These are phyloP conservation scores for Phallus indusiatus DNA, from an alignment of 768 basidiomycete species.

Conservation along the genomic window DNA sequence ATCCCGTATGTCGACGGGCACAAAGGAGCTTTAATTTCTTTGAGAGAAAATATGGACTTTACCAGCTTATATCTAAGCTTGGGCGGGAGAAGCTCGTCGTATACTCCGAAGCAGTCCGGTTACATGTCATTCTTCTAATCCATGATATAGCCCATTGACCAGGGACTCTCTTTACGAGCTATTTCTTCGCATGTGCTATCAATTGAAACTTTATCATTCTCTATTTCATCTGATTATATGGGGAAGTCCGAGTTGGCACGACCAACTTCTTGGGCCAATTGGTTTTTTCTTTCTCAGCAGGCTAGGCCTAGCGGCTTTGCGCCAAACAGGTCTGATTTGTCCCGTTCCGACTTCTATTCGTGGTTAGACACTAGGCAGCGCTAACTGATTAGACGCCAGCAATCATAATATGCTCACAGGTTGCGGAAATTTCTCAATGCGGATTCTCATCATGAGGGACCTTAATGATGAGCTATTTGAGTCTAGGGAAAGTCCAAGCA, in stretches of 20 bases:
- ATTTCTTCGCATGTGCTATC: background rate
- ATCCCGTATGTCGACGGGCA: background rate
- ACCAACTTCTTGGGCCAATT: background rate
- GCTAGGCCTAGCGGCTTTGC: background rate
- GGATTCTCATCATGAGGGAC: background rate
- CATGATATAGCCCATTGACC: background rate
- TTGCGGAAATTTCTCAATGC: background rate
- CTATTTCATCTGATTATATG: background rate
- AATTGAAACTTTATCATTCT: background rate
- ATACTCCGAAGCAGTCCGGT: background rate
- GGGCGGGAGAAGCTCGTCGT: background rate
- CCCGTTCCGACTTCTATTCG: background rate
- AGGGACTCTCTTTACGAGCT: background rate
- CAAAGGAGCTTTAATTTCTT: background rate
- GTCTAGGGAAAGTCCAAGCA: background rate
- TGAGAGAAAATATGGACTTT: background rate
- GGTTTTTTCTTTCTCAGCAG: background rate
- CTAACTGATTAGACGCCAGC: background rate
- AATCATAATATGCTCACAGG: background rate
- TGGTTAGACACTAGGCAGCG: background rate
- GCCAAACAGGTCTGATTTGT: background rate
- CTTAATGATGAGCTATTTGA: background rate
- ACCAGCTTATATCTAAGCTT: background rate
- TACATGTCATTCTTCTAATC: background rate
- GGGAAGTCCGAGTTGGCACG: background rate